Evolutionary conservation across 768 basidiomycete genomes (phyloP), one percentile per base, ranked within the genome.

Genomic region (Omphalotus guepiniiformis): DNA sequence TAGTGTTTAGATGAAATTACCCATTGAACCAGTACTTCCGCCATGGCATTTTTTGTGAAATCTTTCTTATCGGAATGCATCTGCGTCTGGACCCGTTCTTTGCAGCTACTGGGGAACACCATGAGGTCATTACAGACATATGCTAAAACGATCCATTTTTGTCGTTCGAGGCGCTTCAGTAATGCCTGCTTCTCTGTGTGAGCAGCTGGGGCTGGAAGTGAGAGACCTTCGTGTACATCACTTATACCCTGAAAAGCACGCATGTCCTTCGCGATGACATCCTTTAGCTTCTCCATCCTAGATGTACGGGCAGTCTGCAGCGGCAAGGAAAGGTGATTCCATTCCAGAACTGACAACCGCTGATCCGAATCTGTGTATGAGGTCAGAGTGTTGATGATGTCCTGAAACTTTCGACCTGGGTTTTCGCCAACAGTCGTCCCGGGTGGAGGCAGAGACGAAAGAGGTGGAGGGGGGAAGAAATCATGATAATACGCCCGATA

Each of bases 61-160:
- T 26, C 1, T 26, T 12, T 26, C 11, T 27, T 18, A 26, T 9
- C 19, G n/a, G 25, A n/a, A n/a, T 23, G 15, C 8, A n/a, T 9
- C 9, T 25, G 9, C 4, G 18, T 26, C n/a, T 41, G 19, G 23
- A 41, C 9, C n/a, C 15, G 8, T 21, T 15, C 18, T n/a, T 22
- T n/a, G 13, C 19, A 9, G 19, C n/a, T 5, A n/a, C 22, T 37
- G 9, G 42, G 42, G 12, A 44, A 44, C 6, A 44, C 42, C 23
- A 29, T 29, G 6, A 44, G 42, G 23, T 44, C 28, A 44, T 44
- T 23, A 18, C 42, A 44, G 15, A 44, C 26, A 16, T 44, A 44
- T 15, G 23, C n/a, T 6, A 44, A 16, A 5, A 28, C 23, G 18
- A n/a, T 6, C 42, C 42, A 44, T 16, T 30, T 44, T 7, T 27